Evolutionary conservation across 192 early-diverging fungal species (phyloP), one percentile per base, ranked within the genome.

Genomic region (Backusella tuberculispora): DNA sequence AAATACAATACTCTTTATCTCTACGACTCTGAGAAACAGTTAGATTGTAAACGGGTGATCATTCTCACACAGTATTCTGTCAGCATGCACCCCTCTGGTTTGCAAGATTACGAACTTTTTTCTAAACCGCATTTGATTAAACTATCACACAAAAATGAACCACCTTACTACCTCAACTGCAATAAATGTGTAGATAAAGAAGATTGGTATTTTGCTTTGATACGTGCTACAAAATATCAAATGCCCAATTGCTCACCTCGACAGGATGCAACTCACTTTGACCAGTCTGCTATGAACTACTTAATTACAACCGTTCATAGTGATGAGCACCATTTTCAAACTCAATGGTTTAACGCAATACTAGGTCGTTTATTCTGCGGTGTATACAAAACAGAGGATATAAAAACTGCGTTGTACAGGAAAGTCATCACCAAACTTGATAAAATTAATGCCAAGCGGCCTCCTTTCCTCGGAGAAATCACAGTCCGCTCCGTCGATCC

Each of bases 201-300:
- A 78, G 93, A 94, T 78, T 96, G 95, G 90, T 93, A 93, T 67
- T 90, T 96, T 82, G 92, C 94, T 17, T 83, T 97, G n/a, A 76
- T 89, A 46, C 90, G 92, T 76, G 92, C 90, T 53, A 85, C 90
- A 37, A 82, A 85, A 37, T 80, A 86, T 21, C 81, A 75, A 21
- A 75, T 69, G 17, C 80, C 77, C n/a, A 34, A 19, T 9, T 46
- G n/a, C 4, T n/a, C 38, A 34, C 21, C 41, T 19, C 67, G 42
- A 44, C 44, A 80, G 72, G 84, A 85, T 60, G 66, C 74, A n/a
- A 85, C 84, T 21, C 73, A 79, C 0, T 81, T 86, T 43, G 83
- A 86, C 76, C 84, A 83, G 44, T 21, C 76, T 14, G 80, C 87
- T 6, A 82, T 83, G 81, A 78, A 71, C 71, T 80, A 84, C 42